Percentiles rank a stretch among this genome's conserved stretches.
Evolutionary conservation across 2,329 filamentous ascomycete species (phyloP).

Genomic region (Cryphonectria radicalis): DNA sequence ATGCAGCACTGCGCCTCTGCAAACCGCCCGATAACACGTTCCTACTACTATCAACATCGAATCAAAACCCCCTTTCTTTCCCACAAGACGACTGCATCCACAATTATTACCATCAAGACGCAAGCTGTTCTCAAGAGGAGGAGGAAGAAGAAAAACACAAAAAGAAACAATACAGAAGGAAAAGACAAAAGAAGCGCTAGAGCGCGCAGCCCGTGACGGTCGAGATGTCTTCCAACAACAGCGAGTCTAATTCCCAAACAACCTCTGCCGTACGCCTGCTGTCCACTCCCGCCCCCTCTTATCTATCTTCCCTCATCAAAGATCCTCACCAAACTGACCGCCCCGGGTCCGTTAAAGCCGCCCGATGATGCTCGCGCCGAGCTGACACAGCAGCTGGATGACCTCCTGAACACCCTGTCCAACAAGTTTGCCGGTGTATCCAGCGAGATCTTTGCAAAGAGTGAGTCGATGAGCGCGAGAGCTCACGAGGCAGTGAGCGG

Average conservation of each 20-base stretch:
- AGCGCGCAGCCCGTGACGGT: not conserved
- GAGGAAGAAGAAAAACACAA: too few relatives aligned
- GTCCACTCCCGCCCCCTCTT: not conserved
- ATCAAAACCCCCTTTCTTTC: not conserved
- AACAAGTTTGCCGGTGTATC: constrained; percentile 86
- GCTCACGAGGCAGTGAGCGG: not conserved
- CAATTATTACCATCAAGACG: not conserved
- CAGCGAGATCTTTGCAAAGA: constrained; percentile 85
- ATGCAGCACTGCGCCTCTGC: not conserved
- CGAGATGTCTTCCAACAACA: constrained; percentile 28
- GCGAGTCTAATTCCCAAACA: constrained; percentile 24
- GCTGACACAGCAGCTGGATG: constrained; percentile 80
- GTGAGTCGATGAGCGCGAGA: constrained; percentile 55
- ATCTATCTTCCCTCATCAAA: not conserved
- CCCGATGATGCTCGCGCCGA: constrained; percentile 61
- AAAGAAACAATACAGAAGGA: not conserved
- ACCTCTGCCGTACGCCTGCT: not conserved
- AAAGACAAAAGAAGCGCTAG: not conserved
- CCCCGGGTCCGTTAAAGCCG: constrained; percentile 36
- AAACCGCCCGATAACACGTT: not conserved
- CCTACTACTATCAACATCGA: not conserved
- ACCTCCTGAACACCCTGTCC: constrained; percentile 81
- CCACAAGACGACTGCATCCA: not conserved
- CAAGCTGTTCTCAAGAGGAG: not conserved
- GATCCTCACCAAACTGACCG: not conserved